These are phyloP conservation scores for Dictyostelium capitatum DNA, from an alignment of 78 protist species.

Conservation along the genomic window DNA sequence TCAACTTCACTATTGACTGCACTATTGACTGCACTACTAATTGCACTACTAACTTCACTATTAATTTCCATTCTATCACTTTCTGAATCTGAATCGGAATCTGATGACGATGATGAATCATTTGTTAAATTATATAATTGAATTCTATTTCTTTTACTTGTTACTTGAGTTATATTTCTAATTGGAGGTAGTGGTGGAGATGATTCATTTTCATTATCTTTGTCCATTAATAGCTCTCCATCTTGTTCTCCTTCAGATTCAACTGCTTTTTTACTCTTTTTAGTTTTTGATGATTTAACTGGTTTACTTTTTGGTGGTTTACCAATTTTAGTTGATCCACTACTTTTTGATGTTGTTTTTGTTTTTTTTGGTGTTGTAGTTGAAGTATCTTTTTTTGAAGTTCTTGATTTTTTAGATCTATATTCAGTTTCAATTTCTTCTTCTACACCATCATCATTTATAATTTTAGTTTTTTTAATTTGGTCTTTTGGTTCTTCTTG, in stretches of 20 bases:
- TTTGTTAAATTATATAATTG: background rate
- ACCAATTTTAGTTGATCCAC: background rate
- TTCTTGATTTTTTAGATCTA: too few relatives aligned
- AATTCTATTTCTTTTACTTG: background rate
- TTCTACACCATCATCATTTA: background rate
- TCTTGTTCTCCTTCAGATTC: background rate
- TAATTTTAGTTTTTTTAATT: background rate
- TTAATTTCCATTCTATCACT: background rate
- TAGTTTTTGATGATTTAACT: background rate
- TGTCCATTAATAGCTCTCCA: background rate
- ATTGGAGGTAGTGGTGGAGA: background rate
- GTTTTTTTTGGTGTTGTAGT: background rate
- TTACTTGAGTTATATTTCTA: background rate
- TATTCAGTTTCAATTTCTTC: background rate
- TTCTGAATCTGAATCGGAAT: background rate
- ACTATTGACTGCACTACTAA: too few relatives aligned
- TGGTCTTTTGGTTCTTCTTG: too few relatives aligned
- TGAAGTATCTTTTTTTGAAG: background rate
- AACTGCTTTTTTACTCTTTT: background rate
- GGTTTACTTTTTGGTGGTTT: constrained; percentile 16
- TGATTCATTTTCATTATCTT: background rate
- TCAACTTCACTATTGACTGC: too few relatives aligned
- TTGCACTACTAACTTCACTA: too few relatives aligned
- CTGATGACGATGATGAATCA: background rate
- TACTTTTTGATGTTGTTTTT: background rate